phyloP scores from a whole-genome alignment of 2,329 filamentous ascomycete species.

The Parafenestella ontariensis region DNA sequence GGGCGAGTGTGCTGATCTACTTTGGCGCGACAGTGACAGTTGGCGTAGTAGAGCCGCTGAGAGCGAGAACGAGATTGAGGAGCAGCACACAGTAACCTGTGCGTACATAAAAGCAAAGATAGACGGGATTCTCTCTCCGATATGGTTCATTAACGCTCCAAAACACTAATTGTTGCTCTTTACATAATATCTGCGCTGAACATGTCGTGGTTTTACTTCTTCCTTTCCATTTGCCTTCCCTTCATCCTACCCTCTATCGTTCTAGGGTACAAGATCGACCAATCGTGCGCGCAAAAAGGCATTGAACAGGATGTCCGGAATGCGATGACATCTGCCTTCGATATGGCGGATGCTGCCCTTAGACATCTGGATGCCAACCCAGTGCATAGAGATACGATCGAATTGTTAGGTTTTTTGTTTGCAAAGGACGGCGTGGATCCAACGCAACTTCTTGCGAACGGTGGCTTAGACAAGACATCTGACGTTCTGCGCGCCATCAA shows the following conservation, averaged over 20 bases:
- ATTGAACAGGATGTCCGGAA: constrained; percentile 7
- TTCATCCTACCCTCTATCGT: not conserved
- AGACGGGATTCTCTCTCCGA: too few relatives aligned
- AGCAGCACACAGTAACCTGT: too few relatives aligned
- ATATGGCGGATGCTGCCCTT: constrained; percentile 12
- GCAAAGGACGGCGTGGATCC: constrained; percentile 3
- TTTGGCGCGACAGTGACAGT: too few relatives aligned
- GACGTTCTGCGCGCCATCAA: not conserved
- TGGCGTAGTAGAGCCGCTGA: too few relatives aligned
- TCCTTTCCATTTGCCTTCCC: not conserved
- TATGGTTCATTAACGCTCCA: too few relatives aligned
- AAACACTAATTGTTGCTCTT: too few relatives aligned
- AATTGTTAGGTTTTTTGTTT: constrained; percentile 9
- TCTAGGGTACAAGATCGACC: constrained; percentile 10
- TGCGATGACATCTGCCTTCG: constrained; percentile 12
- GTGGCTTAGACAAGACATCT: not conserved
- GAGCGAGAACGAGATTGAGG: too few relatives aligned
- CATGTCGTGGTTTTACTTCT: not conserved
- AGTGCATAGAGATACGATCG: not conserved
- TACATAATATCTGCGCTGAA: not conserved
- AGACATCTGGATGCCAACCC: not conserved
- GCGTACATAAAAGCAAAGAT: too few relatives aligned
- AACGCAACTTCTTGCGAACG: not conserved
- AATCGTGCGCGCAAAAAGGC: constrained; percentile 8
- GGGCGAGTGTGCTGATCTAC: too few relatives aligned